Conservation (phyloP, 75 land plant species). For the Selaginella moellendorffii region DNA sequence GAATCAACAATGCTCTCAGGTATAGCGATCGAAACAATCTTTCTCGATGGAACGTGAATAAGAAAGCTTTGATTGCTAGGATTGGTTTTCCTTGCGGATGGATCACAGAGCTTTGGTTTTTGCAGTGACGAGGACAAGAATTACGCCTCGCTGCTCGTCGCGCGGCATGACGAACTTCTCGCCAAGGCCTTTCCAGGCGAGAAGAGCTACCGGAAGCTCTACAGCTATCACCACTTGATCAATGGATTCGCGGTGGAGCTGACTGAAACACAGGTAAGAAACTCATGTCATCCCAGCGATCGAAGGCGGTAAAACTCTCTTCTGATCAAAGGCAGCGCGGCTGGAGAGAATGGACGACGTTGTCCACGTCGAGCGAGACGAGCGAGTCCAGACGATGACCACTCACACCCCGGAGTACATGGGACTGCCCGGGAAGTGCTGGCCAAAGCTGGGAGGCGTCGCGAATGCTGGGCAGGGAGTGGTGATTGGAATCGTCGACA, state of each 20-base stretch:
- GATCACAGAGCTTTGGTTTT: neutral
- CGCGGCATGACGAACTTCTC: constrained; percentile 44
- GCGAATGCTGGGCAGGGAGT: constrained; percentile 58
- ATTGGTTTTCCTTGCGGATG: neutral
- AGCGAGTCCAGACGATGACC: constrained; percentile 39
- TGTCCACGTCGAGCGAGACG: constrained; percentile 41
- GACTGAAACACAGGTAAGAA: constrained; percentile 42
- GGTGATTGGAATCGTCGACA: constrained; percentile 61
- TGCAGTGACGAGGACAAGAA: constrained; percentile 7
- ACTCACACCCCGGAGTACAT: constrained; percentile 58
- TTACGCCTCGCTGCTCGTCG: constrained; percentile 21
- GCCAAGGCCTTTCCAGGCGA: constrained; percentile 18
- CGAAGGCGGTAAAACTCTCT: neutral
- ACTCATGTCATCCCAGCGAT: neutral
- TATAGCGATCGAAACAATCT: neutral
- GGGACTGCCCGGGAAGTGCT: constrained; percentile 37
- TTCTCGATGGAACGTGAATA: neutral
- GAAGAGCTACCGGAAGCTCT: constrained; percentile 34
- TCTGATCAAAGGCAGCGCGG: constrained; percentile 22
- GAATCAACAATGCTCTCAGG: neutral
- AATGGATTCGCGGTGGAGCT: constrained; percentile 1
- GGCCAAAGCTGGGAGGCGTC: constrained; percentile 36
- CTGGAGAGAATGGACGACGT: constrained; percentile 26
- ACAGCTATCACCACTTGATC: constrained; percentile 5
- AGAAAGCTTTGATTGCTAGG: neutral